These are phyloP conservation scores for Paraurostyla sp. DNA, from an alignment of 73 alveolate genomes.

Conservation along the genomic window DNA sequence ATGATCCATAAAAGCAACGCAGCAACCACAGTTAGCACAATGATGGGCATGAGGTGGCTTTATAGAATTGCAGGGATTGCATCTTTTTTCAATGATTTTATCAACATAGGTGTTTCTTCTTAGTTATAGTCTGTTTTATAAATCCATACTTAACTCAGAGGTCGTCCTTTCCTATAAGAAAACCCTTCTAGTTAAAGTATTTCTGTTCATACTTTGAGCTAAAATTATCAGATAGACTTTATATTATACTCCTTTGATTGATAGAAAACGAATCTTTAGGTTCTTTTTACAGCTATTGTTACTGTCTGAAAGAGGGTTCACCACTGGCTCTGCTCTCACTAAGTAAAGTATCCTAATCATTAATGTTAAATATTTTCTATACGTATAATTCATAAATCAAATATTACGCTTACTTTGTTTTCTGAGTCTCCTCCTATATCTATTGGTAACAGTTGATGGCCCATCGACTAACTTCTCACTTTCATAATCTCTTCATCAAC, in stretches of 20 bases:
- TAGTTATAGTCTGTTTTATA: background rate
- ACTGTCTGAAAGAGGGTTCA: too few species aligned
- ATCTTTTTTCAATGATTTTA: background rate
- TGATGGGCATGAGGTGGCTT: slow-evolving; percentile 74
- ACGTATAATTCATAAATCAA: background rate
- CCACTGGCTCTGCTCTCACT: too few species aligned
- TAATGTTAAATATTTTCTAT: background rate
- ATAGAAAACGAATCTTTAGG: background rate
- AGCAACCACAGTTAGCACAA: slow-evolving; percentile 69
- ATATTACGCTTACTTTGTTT: background rate
- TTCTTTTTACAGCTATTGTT: background rate
- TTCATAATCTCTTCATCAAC: background rate
- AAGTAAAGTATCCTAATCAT: background rate
- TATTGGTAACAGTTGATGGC: background rate
- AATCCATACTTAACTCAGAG: background rate
- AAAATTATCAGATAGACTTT: background rate
- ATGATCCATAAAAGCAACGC: slow-evolving; percentile 79
- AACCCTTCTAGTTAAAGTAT: background rate
- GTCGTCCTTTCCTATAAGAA: background rate
- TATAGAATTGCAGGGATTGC: slow-evolving; percentile 54
- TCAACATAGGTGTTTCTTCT: slow-evolving; percentile 25
- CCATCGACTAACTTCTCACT: background rate
- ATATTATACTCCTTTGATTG: background rate
- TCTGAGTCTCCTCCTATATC: background rate
- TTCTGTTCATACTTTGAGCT: background rate